phyloP scores from a whole-genome alignment of 306 rosid species.

The Erythrophleum fordii region DNA sequence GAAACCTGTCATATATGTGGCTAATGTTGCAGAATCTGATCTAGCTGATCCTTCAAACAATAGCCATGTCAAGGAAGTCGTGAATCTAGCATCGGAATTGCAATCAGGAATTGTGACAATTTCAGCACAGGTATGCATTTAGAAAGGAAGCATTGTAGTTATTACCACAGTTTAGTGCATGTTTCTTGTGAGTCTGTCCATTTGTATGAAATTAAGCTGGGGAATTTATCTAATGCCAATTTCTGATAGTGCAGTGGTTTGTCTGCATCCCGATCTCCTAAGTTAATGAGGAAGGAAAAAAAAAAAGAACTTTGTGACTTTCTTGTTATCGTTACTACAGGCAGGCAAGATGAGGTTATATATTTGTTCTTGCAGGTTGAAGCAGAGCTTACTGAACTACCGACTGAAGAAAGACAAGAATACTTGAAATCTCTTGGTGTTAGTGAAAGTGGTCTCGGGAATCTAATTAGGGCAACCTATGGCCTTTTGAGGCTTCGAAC shows the following conservation, averaged over 20 bases:
- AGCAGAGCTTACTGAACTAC: constrained; percentile 91
- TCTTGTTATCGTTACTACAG: constrained; percentile 28
- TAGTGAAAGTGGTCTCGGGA: constrained; percentile 92
- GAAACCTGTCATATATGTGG: constrained; percentile 89
- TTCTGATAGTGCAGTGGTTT: constrained; percentile 26
- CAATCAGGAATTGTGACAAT: constrained; percentile 84
- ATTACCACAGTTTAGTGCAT: neutral
- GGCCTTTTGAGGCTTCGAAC: constrained; percentile 83
- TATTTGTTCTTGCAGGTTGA: constrained; percentile 74
- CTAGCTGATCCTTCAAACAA: constrained; percentile 75
- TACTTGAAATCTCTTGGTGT: constrained; percentile 92
- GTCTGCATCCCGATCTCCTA: constrained; percentile 30
- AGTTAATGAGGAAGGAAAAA: neutral
- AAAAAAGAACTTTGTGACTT: neutral
- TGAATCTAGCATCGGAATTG: constrained; percentile 71
- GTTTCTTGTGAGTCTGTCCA: neutral
- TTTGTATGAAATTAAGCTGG: constrained; percentile 5
- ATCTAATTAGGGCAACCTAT: constrained; percentile 90
- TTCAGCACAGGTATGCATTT: constrained; percentile 83
- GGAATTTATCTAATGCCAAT: constrained; percentile 2
- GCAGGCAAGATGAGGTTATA: constrained; percentile 24
- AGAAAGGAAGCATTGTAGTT: neutral
- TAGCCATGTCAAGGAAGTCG: constrained; percentile 67
- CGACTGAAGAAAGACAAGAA: constrained; percentile 83
- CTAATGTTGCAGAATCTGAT: constrained; percentile 95